A percentile compares a stretch with the other conserved stretches of the same genome.
Conservation (phyloP, 2,329 filamentous ascomycete species). For the Pseudocercospora fijiensis region DNA sequence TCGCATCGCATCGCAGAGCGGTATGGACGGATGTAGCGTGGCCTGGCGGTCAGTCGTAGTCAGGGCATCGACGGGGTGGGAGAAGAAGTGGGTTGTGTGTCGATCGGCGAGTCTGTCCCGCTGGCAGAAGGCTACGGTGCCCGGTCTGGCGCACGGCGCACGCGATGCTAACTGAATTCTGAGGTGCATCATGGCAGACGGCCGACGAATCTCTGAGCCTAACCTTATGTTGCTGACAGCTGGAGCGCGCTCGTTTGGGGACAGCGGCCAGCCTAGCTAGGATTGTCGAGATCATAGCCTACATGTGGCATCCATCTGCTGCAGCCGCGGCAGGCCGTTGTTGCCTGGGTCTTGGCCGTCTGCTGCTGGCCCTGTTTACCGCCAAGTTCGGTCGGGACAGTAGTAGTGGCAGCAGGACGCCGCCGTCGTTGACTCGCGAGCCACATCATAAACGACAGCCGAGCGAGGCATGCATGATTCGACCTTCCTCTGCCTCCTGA, state of each 20-base stretch:
- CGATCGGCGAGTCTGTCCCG: conserved; percentile 9
- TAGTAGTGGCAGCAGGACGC: too few species aligned
- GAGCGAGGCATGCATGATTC: conserved; percentile 8
- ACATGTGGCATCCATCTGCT: conserved; percentile 4
- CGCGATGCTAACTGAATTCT: conserved; percentile 14
- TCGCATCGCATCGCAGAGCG: too few species aligned
- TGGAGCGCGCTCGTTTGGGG: conserved; percentile 3
- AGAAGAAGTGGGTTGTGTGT: background rate
- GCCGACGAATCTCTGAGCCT: conserved; percentile 18
- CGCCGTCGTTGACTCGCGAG: conserved; percentile 10
- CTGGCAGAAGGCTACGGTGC: conserved; percentile 18
- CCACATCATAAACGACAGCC: background rate
- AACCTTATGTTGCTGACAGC: conserved; percentile 27
- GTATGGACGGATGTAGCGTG: too few species aligned
- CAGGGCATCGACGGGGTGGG: background rate
- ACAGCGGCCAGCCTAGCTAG: background rate
- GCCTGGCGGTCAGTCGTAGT: conserved; percentile 4
- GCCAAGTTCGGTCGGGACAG: background rate
- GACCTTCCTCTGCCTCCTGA: background rate
- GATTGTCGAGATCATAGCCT: background rate
- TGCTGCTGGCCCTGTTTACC: background rate
- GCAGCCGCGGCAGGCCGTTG: conserved; percentile 5
- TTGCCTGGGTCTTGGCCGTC: background rate
- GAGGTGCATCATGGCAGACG: too few species aligned
- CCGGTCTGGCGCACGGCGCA: conserved; percentile 9